These are phyloP conservation scores for Cryphonectria nitschkei DNA, from an alignment of 2,329 filamentous ascomycete genomes.

Conservation along the genomic window DNA sequence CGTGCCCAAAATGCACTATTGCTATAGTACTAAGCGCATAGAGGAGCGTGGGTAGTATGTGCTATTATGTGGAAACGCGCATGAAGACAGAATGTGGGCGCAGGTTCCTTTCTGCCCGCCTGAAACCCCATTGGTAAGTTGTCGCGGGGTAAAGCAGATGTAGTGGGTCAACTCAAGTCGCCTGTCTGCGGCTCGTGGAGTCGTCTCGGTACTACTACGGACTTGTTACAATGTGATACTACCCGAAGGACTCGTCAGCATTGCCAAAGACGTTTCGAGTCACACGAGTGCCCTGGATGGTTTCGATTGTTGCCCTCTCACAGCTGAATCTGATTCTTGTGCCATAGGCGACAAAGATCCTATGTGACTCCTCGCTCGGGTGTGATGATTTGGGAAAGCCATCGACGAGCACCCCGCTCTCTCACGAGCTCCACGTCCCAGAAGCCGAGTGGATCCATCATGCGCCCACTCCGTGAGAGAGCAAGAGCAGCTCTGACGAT, in stretches of 20 bases:
- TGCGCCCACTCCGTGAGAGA: neutral
- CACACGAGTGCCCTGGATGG: neutral
- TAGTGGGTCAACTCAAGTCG: neutral
- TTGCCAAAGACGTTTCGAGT: neutral
- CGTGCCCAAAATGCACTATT: neutral
- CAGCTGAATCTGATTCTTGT: neutral
- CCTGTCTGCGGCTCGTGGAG: neutral
- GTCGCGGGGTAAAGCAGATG: neutral
- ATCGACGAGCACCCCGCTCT: neutral
- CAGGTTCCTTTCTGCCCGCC: neutral
- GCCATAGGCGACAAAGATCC: neutral
- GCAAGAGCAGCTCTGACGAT: neutral
- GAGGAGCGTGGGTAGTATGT: no score
- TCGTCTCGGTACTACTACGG: neutral
- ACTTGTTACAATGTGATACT: neutral
- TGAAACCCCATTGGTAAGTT: neutral
- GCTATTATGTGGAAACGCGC: neutral
- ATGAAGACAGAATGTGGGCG: neutral
- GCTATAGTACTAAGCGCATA: no score
- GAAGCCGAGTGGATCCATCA: neutral
- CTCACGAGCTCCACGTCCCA: neutral
- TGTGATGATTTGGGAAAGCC: neutral
- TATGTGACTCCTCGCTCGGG: neutral
- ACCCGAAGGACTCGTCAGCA: neutral
- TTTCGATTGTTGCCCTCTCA: neutral